Evolutionary conservation across 768 basidiomycete species (phyloP).

Genomic region (Auriscalpium vulgare): DNA sequence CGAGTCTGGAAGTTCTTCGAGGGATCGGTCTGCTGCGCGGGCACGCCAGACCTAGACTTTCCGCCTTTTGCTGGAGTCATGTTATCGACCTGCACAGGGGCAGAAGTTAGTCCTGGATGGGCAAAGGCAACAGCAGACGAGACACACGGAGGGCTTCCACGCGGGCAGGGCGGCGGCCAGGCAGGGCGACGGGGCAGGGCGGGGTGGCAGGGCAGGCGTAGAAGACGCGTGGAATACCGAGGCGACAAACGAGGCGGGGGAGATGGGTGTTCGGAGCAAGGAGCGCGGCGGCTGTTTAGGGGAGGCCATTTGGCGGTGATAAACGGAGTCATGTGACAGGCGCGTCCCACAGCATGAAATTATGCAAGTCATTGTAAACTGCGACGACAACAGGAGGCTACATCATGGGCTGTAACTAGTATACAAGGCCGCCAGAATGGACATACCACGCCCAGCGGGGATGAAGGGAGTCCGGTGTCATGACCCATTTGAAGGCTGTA

Average conservation of each 20-base stretch:
- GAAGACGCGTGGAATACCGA: background rate
- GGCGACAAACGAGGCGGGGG: background rate
- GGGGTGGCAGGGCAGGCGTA: background rate
- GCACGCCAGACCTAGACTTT: conserved; percentile 11
- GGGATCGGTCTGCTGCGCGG: background rate
- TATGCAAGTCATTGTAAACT: background rate
- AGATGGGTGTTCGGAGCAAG: background rate
- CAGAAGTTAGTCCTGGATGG: too few relatives aligned
- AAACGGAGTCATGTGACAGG: conserved; percentile 13
- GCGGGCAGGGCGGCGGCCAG: background rate
- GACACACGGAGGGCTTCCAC: background rate
- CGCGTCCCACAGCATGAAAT: background rate
- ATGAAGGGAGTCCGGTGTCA: background rate
- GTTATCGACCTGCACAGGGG: too few relatives aligned
- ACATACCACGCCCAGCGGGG: background rate
- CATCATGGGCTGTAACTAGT: background rate
- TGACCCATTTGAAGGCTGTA: conserved; percentile 8
- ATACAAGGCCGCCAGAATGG: background rate
- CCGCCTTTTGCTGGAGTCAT: conserved; percentile 11
- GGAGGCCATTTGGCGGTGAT: conserved; percentile 9
- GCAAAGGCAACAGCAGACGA: too few relatives aligned
- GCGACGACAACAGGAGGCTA: background rate
- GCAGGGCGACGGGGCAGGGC: background rate
- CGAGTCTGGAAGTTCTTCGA: conserved; percentile 13
- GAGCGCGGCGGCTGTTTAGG: background rate